phyloP scores from a whole-genome alignment of 1,284 basidiomycete species.

The Ganoderma sinense region DNA sequence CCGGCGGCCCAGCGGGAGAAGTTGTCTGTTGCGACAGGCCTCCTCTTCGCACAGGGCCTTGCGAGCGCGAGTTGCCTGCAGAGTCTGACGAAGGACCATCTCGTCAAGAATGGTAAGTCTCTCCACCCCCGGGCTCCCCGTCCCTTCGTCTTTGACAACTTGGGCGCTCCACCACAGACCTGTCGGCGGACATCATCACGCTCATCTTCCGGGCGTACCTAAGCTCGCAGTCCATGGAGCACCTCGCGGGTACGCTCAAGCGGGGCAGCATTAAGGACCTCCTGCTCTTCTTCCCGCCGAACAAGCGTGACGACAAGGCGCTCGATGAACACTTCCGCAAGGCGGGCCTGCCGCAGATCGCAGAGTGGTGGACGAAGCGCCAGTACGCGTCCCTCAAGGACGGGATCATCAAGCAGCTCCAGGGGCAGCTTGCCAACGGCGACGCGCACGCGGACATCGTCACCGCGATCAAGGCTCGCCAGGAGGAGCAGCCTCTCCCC shows the following conservation, averaged over 20 bases:
- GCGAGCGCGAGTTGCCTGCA: slow-evolving; percentile 80
- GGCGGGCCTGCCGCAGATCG: slow-evolving; percentile 78
- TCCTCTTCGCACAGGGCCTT: slow-evolving; percentile 85
- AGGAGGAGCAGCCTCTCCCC: slow-evolving; percentile 76
- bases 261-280: slow-evolving; percentile 89
- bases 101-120: slow-evolving; percentile 87
- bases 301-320: slow-evolving; percentile 76
- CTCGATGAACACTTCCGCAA: slow-evolving; percentile 90
- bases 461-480: slow-evolving; percentile 71
- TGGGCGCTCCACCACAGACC: slow-evolving; percentile 52
- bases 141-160: neutral
- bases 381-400: slow-evolving; percentile 72
- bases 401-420: slow-evolving; percentile 40
- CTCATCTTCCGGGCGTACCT: slow-evolving; percentile 86
- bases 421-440: slow-evolving; percentile 55
- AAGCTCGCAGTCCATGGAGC: slow-evolving; percentile 84
- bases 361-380: slow-evolving; percentile 92
- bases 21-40: slow-evolving; percentile 82
- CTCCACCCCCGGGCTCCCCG: neutral
- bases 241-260: slow-evolving; percentile 80
- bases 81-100: slow-evolving; percentile 91
- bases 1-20: slow-evolving; percentile 78
- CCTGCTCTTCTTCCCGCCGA: slow-evolving; percentile 85
- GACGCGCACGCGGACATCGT: slow-evolving; percentile 77
- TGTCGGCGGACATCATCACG: slow-evolving; percentile 81